Evolutionary conservation across 345 rosid species (phyloP).

Genomic region (Chamaenerion angustifolium): DNA sequence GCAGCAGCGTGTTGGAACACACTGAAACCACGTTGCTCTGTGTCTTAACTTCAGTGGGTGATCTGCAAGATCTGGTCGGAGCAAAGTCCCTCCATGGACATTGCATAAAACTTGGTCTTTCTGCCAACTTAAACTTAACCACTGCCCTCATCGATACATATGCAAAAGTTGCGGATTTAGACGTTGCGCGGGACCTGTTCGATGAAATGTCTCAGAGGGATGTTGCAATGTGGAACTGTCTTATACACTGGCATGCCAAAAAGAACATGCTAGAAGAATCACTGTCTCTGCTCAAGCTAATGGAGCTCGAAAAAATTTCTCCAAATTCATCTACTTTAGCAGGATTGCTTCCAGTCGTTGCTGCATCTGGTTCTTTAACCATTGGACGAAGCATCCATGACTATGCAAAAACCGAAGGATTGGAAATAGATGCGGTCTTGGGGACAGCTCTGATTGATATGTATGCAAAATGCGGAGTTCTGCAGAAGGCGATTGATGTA

Average conservation of each 20-base stretch:
- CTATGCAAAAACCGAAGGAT: constrained; percentile 24
- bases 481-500: constrained; percentile 31
- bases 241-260: constrained; percentile 47
- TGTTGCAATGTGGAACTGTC: constrained; percentile 49
- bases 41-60: constrained; percentile 24
- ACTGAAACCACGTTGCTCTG: constrained; percentile 31
- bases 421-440: constrained; percentile 31
- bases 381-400: constrained; percentile 22
- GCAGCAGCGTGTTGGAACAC: constrained; percentile 11
- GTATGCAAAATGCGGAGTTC: constrained; percentile 47
- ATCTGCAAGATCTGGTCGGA: constrained; percentile 20
- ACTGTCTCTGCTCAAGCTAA: constrained; percentile 29
- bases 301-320: constrained; percentile 28
- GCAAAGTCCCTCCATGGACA: constrained; percentile 34
- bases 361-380: constrained; percentile 22
- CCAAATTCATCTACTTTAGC: constrained; percentile 45
- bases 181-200: constrained; percentile 32
- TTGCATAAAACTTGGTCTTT: constrained; percentile 33
- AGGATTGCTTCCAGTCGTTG: constrained; percentile 43
- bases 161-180: constrained; percentile 23
- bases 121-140: constrained; percentile 22
- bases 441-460: constrained; percentile 56
- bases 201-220: constrained; percentile 30
- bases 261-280: constrained; percentile 35
- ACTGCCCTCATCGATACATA: constrained; percentile 46